Conservation (phyloP, 148 eudicot genomes). For the Chenopodium berlandieri region DNA sequence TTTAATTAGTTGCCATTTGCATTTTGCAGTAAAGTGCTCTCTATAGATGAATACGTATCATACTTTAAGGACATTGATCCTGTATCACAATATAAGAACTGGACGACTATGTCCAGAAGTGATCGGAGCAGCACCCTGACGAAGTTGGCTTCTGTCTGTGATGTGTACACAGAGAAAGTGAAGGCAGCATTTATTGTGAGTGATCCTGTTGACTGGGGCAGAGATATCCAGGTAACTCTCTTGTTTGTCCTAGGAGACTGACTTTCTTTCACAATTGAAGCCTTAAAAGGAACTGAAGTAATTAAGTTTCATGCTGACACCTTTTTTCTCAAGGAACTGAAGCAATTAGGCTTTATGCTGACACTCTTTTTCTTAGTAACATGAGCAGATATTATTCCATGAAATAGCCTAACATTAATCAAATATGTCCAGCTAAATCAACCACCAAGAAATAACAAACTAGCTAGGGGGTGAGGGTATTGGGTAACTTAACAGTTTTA, state of each 20-base stretch:
- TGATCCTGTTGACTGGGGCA: conserved; percentile 70
- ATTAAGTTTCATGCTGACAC: not conserved
- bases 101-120: conserved; percentile 32
- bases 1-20: not conserved
- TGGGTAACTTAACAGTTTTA: no score
- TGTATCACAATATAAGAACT: conserved; percentile 47
- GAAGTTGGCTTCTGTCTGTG: conserved; percentile 19
- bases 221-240: conserved; percentile 53
- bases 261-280: not conserved
- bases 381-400: no score
- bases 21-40: conserved; percentile 42
- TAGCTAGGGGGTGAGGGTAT: no score
- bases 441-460: no score
- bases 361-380: no score
- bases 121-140: conserved; percentile 10
- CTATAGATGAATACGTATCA: conserved; percentile 50
- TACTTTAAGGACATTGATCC: conserved; percentile 55
- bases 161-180: conserved; percentile 34
- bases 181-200: conserved; percentile 51
- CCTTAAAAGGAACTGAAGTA: not conserved
- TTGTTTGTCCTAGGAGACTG: not conserved
- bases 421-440: no score
- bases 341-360: not conserved
- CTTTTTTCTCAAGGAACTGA: not conserved
- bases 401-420: no score